Evolutionary conservation across 1,284 basidiomycete genomes (phyloP).

Genomic region (Ceratobasidium sp.): DNA sequence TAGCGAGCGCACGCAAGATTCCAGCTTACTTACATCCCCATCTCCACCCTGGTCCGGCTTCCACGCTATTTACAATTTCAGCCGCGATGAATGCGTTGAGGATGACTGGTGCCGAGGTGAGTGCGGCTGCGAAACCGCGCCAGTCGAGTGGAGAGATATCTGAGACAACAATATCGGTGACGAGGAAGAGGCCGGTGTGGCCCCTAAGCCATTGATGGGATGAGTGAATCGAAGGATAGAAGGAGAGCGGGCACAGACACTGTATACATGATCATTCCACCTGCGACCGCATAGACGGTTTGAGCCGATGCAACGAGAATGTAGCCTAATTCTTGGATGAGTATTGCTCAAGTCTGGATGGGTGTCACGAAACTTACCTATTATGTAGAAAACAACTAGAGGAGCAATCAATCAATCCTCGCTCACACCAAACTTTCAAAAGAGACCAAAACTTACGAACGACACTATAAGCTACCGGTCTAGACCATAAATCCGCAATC

Average conservation of each 20-base stretch:
- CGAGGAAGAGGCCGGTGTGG: slow-evolving; percentile 54
- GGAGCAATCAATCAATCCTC: background rate
- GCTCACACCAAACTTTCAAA: background rate
- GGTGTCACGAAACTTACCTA: slow-evolving; percentile 45
- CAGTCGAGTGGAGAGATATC: slow-evolving; percentile 61
- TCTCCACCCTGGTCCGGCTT: slow-evolving; percentile 45
- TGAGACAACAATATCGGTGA: slow-evolving; percentile 55
- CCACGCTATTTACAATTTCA: slow-evolving; percentile 54
- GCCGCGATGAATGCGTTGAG: slow-evolving; percentile 55
- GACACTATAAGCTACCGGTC: slow-evolving; percentile 49
- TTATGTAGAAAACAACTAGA: slow-evolving; percentile 38
- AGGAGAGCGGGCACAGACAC: background rate
- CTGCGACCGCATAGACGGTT: slow-evolving; percentile 53
- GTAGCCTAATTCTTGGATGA: slow-evolving; percentile 44
- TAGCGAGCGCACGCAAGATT: background rate
- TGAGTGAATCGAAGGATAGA: slow-evolving; percentile 43
- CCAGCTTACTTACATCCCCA: slow-evolving; percentile 39
- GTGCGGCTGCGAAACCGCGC: slow-evolving; percentile 56
- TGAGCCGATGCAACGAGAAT: slow-evolving; percentile 55
- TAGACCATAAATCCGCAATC: slow-evolving; percentile 54
- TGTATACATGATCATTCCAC: slow-evolving; percentile 47
- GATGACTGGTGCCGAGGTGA: slow-evolving; percentile 54
- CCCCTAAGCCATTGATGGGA: slow-evolving; percentile 34
- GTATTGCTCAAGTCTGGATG: background rate
- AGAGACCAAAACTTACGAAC: slow-evolving; percentile 37